Conservation (phyloP, 1,284 basidiomycete species). For the Cryptococcus sp. region DNA sequence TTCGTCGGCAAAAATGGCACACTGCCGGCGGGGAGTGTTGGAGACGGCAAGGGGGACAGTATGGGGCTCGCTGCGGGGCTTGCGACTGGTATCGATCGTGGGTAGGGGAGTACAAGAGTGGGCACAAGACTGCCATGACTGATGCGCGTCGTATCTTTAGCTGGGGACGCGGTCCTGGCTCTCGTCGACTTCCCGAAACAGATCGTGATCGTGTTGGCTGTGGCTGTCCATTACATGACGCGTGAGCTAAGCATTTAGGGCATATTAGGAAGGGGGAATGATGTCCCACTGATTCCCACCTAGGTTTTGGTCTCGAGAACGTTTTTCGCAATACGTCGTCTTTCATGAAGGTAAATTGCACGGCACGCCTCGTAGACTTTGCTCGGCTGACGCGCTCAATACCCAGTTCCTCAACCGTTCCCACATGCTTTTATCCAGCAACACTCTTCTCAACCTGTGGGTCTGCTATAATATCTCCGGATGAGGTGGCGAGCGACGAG, state of each 20-base stretch:
- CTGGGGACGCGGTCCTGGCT: constrained; percentile 46
- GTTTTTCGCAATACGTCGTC: constrained; percentile 69
- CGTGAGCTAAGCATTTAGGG: constrained; percentile 25
- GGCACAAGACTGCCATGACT: too few relatives aligned
- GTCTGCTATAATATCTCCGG: too few relatives aligned
- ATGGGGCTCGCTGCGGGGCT: not conserved
- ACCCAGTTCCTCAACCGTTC: constrained; percentile 67
- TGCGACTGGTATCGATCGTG: constrained; percentile 6
- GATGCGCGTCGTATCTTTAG: constrained; percentile 11
- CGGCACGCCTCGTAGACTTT: too few relatives aligned
- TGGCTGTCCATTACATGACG: constrained; percentile 71
- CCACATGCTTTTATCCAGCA: constrained; percentile 85
- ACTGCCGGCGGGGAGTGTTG: not conserved
- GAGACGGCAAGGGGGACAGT: constrained; percentile 7
- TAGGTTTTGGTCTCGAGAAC: constrained; percentile 69
- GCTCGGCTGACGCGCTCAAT: constrained; percentile 13
- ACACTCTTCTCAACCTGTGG: constrained; percentile 78
- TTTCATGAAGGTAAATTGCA: constrained; percentile 57
- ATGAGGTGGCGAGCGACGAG: too few relatives aligned
- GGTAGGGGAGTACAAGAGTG: not conserved
- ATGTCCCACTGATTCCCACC: not conserved
- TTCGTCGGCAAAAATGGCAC: too few relatives aligned
- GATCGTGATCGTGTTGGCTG: constrained; percentile 64
- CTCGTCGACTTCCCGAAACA: constrained; percentile 67
- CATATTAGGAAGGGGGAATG: too few relatives aligned